Evolutionary conservation across 768 basidiomycete genomes (phyloP).

Genomic region (Pleurotus eryngii): DNA sequence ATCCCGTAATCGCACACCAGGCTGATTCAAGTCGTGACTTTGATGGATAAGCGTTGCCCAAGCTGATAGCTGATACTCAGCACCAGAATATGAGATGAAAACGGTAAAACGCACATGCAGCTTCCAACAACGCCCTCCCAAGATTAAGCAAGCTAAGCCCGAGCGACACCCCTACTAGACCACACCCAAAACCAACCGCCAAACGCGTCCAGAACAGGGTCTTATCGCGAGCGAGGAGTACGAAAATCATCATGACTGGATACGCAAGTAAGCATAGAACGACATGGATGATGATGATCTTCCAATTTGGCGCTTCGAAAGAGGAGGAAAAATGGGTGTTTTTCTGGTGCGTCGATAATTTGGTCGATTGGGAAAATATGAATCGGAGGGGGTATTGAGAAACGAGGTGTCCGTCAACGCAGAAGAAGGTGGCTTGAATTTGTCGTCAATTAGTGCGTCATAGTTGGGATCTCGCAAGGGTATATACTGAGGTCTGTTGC

Average conservation of each 20-base stretch:
- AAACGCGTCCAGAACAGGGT: constrained; percentile 39
- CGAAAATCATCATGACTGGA: constrained; percentile 29
- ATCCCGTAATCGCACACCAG: constrained; percentile 34
- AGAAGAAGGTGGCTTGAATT: background rate
- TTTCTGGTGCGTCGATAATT: constrained; percentile 2
- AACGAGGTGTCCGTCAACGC: constrained; percentile 1
- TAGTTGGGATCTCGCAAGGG: constrained; percentile 1
- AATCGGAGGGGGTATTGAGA: background rate
- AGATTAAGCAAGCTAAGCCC: constrained; percentile 27
- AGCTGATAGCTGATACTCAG: constrained; percentile 19
- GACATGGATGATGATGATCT: constrained; percentile 24
- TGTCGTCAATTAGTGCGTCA: background rate
- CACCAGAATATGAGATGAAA: background rate
- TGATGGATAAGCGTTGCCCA: constrained; percentile 45
- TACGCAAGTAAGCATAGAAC: constrained; percentile 29
- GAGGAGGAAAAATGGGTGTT: constrained; percentile 25
- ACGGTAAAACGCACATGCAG: constrained; percentile 28
- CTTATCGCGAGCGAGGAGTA: constrained; percentile 23
- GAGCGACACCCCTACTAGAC: constrained; percentile 27
- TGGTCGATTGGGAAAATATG: background rate
- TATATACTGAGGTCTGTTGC: background rate
- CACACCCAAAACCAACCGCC: constrained; percentile 32
- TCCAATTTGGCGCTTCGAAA: constrained; percentile 34
- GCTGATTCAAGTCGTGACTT: constrained; percentile 23
- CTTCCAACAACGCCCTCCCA: constrained; percentile 29